Conservation (phyloP, 2,329 filamentous ascomycete species). For the Paracoccidioides brasiliensis region DNA sequence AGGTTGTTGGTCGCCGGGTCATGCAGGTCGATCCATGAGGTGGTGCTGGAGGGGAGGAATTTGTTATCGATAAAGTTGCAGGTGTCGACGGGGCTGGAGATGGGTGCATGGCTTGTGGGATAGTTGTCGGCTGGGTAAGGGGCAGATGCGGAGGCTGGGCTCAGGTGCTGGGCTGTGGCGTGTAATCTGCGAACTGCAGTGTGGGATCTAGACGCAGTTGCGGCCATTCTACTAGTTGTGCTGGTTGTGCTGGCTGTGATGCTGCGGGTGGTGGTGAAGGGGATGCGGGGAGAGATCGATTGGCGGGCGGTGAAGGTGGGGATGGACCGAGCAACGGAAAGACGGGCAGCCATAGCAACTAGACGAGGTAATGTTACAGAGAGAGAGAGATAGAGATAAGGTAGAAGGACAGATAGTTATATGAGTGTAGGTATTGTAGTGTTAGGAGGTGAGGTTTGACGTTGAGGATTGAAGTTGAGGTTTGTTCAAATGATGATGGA, state of each 20-base stretch:
- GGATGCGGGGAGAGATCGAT: slow-evolving; percentile 24
- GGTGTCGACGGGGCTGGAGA: slow-evolving; percentile 40
- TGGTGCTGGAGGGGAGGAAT: slow-evolving; percentile 45
- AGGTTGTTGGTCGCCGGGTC: slow-evolving; percentile 55
- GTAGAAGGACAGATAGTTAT: background rate
- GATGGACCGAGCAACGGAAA: slow-evolving; percentile 14
- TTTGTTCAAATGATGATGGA: no score
- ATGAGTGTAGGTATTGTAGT: background rate
- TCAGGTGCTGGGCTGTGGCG: slow-evolving; percentile 38
- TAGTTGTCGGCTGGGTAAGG: slow-evolving; percentile 33
- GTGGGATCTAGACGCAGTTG: slow-evolving; percentile 2
- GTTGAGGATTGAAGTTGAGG: no score
- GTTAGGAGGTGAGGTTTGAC: no score
- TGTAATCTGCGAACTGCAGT: slow-evolving; percentile 25
- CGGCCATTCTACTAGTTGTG: background rate
- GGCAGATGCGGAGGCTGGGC: slow-evolving; percentile 26
- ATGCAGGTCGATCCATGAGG: slow-evolving; percentile 50
- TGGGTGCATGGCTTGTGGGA: slow-evolving; percentile 40
- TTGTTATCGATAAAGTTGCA: slow-evolving; percentile 52
- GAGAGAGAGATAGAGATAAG: background rate
- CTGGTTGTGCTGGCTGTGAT: slow-evolving; percentile 2
- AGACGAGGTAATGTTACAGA: background rate
- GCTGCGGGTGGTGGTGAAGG: slow-evolving; percentile 12
- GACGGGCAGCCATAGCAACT: slow-evolving; percentile 9
- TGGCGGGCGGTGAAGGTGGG: slow-evolving; percentile 25